phyloP scores from a whole-genome alignment of 2,329 filamentous ascomycete species.

The Curvularia lunata region DNA sequence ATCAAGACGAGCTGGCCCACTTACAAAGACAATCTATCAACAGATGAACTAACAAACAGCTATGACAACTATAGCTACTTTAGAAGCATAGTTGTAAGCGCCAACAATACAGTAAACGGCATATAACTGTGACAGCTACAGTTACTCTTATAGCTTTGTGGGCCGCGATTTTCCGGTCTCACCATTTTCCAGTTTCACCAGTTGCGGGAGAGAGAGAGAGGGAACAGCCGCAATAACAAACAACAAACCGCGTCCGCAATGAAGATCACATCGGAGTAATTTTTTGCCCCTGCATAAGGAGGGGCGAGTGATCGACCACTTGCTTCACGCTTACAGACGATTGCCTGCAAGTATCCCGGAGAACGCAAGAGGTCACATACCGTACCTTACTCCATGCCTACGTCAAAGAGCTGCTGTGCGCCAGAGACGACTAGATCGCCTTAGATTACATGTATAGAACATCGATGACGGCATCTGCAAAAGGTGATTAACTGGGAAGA shows the following conservation, averaged over 20 bases:
- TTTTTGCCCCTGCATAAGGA: neutral
- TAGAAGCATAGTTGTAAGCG: too few species aligned
- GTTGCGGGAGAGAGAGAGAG: too few species aligned
- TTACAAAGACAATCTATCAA: too few species aligned
- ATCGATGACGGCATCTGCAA: conserved; percentile 18
- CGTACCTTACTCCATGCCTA: neutral
- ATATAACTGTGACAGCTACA: too few species aligned
- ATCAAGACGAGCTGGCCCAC: too few species aligned
- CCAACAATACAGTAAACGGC: too few species aligned
- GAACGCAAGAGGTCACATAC: conserved; percentile 35
- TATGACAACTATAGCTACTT: too few species aligned
- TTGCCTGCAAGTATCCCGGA: neutral
- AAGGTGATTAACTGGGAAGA: neutral
- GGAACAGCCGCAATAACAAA: too few species aligned
- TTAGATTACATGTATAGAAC: neutral
- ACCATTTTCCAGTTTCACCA: too few species aligned
- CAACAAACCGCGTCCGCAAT: neutral
- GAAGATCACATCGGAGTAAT: neutral
- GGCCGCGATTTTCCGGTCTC: too few species aligned
- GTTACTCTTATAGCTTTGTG: too few species aligned
- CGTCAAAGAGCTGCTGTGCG: neutral
- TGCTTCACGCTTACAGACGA: conserved; percentile 6
- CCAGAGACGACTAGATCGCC: neutral
- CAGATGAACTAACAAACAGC: too few species aligned
- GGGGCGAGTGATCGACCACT: neutral